Evolutionary conservation across 352 stramenopile genomes (phyloP), one percentile per base, ranked within the genome.

Genomic region (Globisporangium mamillatum): DNA sequence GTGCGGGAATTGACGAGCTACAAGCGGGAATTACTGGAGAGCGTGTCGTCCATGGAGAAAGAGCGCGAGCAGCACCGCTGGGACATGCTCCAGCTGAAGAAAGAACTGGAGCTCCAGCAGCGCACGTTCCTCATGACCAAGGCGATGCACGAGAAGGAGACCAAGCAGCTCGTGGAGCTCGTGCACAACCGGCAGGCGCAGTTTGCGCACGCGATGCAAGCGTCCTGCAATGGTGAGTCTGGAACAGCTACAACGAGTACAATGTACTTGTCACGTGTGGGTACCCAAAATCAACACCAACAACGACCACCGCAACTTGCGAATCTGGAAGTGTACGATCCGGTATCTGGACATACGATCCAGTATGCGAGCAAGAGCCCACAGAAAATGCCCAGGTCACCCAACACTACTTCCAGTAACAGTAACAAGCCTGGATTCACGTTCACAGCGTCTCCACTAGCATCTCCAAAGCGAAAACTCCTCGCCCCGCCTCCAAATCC

Each of bases 71-170:
- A 75, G 34, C 70, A 76, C 64, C 73, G 72, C n/a, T 80, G 69
- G 57, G 79, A 86, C 0, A 71, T 83, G 14, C 53, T 66, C 0
- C 71, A 75, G 50, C 70, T 78, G 50, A 72, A 76, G 16, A 55
- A 68, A 0, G 74, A 81, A 32, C 68, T 90, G 0, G 75, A 81
- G 10, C 59, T 63, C 0, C 55, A 68, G n/a, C 70, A 85, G 27
- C 75, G 78, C 10, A 76, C 76, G 8, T 66, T 89, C 16, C 58
- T 69, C 1, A 67, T 92, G 63, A 92, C 84, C 4, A 73, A 74
- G 24, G 79, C 81, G 7, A 92, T 92, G 84, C 78, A 92, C 41
- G 75, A 88, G 4, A 89, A 88, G 44, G 84, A 92, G 68, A 89
- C 77, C 63, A 82, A 77, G 63, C 84, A 90, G 56, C 74, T 92